phyloP scores from a whole-genome alignment of 331 rosid genomes.

The Erythrophleum ivorense region DNA sequence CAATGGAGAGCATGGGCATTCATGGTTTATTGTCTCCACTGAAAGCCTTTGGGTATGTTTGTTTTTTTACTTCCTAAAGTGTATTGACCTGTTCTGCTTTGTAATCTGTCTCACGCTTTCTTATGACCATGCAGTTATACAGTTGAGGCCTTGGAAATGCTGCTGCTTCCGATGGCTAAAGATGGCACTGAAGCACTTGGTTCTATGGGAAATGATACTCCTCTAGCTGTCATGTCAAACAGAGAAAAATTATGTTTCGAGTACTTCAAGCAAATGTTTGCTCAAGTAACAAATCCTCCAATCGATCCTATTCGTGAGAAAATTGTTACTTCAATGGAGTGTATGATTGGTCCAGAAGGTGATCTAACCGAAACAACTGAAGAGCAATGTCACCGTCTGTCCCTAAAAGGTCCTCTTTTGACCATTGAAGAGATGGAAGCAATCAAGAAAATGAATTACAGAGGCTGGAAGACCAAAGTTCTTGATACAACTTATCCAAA shows the following conservation, averaged over 20 bases:
- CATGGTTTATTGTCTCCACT: slow-evolving; percentile 78
- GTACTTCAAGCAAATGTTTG: slow-evolving; percentile 98
- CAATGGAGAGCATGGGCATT: slow-evolving; percentile 78
- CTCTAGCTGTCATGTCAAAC: slow-evolving; percentile 88
- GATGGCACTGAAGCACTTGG: slow-evolving; percentile 95
- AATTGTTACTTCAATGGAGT: slow-evolving; percentile 92
- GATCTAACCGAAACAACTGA: no score
- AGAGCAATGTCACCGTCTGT: slow-evolving; percentile 83
- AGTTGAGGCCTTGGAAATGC: slow-evolving; percentile 83
- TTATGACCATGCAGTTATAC: slow-evolving; percentile 74
- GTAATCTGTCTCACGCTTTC: no score
- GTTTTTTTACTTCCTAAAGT: no score
- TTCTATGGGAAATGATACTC: slow-evolving; percentile 96
- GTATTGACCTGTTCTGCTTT: no score
- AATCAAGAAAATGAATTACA: slow-evolving; percentile 71
- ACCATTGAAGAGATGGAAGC: slow-evolving; percentile 80
- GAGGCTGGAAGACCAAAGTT: slow-evolving; percentile 69
- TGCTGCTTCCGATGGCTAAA: slow-evolving; percentile 94
- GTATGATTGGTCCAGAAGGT: slow-evolving; percentile 98
- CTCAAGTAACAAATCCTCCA: slow-evolving; percentile 98
- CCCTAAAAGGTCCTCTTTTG: slow-evolving; percentile 83
- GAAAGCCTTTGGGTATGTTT: slow-evolving; percentile 89
- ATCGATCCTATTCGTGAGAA: slow-evolving; percentile 94
- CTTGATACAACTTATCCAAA: slow-evolving; percentile 66
- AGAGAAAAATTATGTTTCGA: slow-evolving; percentile 88